A percentile compares a stretch with the other conserved stretches of the same genome.
Evolutionary conservation across 176 grass and related monocot species (phyloP).

Genomic region (Tuctoria greenei): DNA sequence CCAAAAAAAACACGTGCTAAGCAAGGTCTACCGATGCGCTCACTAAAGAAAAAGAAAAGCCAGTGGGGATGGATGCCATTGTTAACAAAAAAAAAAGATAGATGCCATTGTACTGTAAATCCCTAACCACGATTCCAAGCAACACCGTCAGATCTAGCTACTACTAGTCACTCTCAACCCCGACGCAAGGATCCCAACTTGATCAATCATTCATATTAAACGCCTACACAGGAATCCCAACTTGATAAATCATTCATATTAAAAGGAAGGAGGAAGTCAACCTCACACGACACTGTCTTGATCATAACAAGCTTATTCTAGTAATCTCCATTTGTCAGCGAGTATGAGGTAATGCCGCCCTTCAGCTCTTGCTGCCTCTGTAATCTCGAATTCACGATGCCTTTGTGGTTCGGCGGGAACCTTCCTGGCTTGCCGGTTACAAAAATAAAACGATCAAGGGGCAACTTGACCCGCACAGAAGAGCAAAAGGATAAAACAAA

Average conservation of each 20-base stretch:
- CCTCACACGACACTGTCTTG: neutral
- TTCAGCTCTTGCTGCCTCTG: too few relatives aligned
- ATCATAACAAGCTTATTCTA: neutral
- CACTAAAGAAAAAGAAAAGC: conserved; percentile 18
- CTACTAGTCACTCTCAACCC: neutral
- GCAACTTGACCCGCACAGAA: conserved; percentile 39
- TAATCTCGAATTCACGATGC: neutral
- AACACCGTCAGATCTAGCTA: conserved; percentile 3
- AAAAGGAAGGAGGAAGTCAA: neutral
- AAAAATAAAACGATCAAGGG: neutral
- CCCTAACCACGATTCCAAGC: conserved; percentile 22
- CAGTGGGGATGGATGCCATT: neutral
- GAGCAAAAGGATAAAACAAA: neutral
- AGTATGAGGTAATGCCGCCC: neutral
- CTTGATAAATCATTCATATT: too few relatives aligned
- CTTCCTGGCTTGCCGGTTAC: neutral
- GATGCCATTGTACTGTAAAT: neutral
- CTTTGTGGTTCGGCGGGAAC: conserved; percentile 9
- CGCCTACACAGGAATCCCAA: too few relatives aligned
- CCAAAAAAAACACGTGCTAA: too few relatives aligned
- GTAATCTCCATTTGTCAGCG: neutral
- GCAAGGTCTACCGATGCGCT: neutral
- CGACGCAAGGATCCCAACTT: neutral
- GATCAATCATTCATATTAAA: too few relatives aligned
- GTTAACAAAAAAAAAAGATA: too few relatives aligned